Conservation (phyloP, 2,329 filamentous ascomycete species). For the Cordyceps farinosa region DNA sequence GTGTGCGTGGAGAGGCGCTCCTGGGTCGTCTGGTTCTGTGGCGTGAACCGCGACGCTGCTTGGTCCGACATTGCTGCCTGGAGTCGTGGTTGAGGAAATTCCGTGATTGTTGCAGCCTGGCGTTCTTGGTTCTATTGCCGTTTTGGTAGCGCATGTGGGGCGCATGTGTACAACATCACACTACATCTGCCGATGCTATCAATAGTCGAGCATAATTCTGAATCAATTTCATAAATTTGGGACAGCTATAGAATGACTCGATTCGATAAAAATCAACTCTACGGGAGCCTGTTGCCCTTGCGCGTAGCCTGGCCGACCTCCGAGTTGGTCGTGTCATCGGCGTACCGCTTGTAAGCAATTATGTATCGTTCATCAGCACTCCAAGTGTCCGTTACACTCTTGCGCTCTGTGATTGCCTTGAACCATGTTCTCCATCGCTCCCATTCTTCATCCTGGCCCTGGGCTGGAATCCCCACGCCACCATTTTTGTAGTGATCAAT, state of each 20-base stretch:
- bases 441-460: slow-evolving; percentile 58
- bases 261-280: neutral
- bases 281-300: slow-evolving; percentile 60
- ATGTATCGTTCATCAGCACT: slow-evolving; percentile 66
- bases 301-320: slow-evolving; percentile 61
- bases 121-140: neutral
- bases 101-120: neutral
- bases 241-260: no score
- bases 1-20: slow-evolving; percentile 81
- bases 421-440: slow-evolving; percentile 62
- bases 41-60: slow-evolving; percentile 61
- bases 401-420: slow-evolving; percentile 53
- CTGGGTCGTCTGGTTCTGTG: slow-evolving; percentile 72
- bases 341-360: slow-evolving; percentile 64
- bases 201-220: no score
- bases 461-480: slow-evolving; percentile 43
- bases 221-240: no score
- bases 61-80: slow-evolving; percentile 38
- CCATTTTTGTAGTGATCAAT: slow-evolving; percentile 70
- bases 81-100: slow-evolving; percentile 1
- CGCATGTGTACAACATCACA: neutral
- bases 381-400: slow-evolving; percentile 64
- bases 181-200: no score
- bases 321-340: slow-evolving; percentile 61
- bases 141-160: neutral